Evolutionary conservation across 306 rosid species (phyloP), one percentile per base, ranked within the genome.

Genomic region (Carpinus viminea): DNA sequence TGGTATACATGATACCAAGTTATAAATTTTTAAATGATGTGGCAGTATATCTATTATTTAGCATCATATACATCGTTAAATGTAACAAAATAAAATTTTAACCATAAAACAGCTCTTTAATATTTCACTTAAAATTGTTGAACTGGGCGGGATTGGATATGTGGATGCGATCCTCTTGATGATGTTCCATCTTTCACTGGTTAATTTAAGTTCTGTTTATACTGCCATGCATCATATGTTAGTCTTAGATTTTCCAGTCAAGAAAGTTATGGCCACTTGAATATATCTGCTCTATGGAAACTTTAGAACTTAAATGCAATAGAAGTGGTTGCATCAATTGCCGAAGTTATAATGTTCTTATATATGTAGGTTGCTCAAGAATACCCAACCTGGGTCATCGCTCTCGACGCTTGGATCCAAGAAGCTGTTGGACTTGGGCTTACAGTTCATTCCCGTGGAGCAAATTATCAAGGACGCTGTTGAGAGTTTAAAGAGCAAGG

Each of bases 391-490:
- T 4, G 97, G 91, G 72, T 28, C 91, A 85, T 73, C 91, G 90
- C 91, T 93, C 70, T 77, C 83, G 59, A 87, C 85, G 73, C 85
- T 87, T 68, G 95, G 88, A 46, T 64, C 86, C 1, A 85, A 83
- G 82, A 91, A 91, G 82, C 86, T 94, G 66, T 84, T 89, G 79
- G 92, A 86, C 77, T 57, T 92, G 90, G 97, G 97, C 53, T 47
- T 92, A 82, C 78, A 91, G 18, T 92, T 92, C 88, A 89, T 82
- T 74, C 93, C 95, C 28, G 83, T 94, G 92, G 97, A 92, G 82
- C 83, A 91, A 65, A 94, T 92, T 38, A 89, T 94, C 78, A 91
- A 82, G 97, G 98, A 95, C 28, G 86, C 90, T 11, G 93, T 90
- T 5, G 98, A 91, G 90, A 71, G 90, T 72, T 79, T 92, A 68